These are phyloP conservation scores for Thraustochytrium sp. DNA, from an alignment of 352 stramenopile species.

Conservation along the genomic window DNA sequence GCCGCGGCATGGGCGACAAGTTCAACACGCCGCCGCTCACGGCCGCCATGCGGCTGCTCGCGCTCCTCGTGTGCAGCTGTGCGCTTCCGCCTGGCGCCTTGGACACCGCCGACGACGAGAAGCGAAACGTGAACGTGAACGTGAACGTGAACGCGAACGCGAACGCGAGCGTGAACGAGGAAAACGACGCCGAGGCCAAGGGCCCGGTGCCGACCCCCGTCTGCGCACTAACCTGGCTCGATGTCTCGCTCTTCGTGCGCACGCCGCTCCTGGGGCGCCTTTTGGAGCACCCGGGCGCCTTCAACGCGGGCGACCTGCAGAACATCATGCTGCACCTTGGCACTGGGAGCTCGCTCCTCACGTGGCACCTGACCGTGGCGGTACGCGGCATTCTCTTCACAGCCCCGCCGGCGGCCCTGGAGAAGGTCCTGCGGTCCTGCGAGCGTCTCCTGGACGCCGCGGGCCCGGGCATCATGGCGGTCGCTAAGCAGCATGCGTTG, in stretches of 20 bases:
- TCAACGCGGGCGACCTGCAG: neutral
- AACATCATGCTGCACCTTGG: neutral
- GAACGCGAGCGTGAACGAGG: neutral
- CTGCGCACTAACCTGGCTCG: conserved; percentile 6
- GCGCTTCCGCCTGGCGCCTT: neutral
- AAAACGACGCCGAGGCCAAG: neutral
- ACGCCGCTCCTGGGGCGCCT: neutral
- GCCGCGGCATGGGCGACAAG: conserved; percentile 23
- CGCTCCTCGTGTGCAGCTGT: neutral
- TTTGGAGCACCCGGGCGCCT: neutral
- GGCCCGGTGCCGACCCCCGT: neutral
- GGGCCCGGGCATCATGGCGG: neutral
- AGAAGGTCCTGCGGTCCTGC: neutral
- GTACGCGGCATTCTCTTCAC: neutral
- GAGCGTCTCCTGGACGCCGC: neutral
- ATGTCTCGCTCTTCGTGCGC: neutral
- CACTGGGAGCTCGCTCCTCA: neutral
- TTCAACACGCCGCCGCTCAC: neutral
- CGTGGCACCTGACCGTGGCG: neutral
- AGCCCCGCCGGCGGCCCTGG: neutral
- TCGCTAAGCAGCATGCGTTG: neutral
- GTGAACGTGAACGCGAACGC: neutral
- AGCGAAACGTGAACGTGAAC: too few species aligned
- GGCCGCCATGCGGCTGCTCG: neutral
- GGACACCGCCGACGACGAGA: neutral